Base-by-base conservation (phyloP, 116 monocot genomes). In the Cymodocea nodosa region DNA sequence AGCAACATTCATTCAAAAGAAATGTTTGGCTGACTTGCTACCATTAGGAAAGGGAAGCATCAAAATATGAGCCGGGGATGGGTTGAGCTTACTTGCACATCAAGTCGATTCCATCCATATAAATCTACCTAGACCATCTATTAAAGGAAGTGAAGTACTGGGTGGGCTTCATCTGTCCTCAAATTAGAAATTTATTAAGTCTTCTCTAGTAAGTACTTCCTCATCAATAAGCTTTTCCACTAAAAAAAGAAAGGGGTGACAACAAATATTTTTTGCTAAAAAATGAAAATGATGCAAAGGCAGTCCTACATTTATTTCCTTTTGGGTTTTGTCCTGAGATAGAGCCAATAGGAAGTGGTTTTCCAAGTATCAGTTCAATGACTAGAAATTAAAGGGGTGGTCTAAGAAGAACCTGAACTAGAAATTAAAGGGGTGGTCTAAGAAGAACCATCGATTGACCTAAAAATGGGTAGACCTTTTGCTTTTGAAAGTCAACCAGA, bases 1-100 rank as follows among this genome's bases (percentile, higher is more conserved):
- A 52, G 52, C 52, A 52, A 52, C 52, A 52, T 52, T 52, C 52
- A 52, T 52, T 52, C 52, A 52, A 52, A 52, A 52, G 52, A 52
- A 52, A 52, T 52, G 52, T 52, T 52, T 52, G 52, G 52, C 52
- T 52, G 52, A 13, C 52, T 6, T 52, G 7, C 4, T 52, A 37
- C 6, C 6, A 6, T n/a, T 4, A 37, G 37, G 37, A 37, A 37
- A 52, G 52, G 5, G 59, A 59, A 59, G 24, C 59, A 59, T 9
- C 15, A 15, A 1, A 20, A 54, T 54, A 25, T 59, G 59, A 15
- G 52, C 12, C 5, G 52, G 59, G 59, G 23, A 59, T 59, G 23
- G 23, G 59, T 59, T 14, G 23, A 59, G 25, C 3, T 59, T 10
- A 4, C 30, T 59, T 59, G 59, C n/a, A n/a, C 59, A 59, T 59